Conservation (phyloP, 2,329 filamentous ascomycete species). For the Ilyonectria mors-panacis region DNA sequence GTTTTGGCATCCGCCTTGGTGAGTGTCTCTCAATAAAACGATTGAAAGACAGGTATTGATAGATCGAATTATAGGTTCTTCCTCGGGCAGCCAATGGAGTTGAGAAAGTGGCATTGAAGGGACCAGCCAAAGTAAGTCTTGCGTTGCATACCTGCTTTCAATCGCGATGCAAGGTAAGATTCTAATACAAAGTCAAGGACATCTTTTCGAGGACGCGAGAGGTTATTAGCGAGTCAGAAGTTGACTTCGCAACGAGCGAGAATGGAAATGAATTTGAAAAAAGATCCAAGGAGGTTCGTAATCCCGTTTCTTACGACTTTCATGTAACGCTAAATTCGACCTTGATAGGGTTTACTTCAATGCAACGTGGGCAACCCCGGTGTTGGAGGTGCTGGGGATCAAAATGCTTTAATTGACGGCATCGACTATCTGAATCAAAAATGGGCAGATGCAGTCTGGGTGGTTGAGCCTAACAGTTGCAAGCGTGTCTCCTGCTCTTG, state of each 20-base stretch:
- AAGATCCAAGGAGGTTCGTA: neutral
- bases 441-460: neutral
- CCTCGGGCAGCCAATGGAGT: neutral
- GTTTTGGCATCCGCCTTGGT: neutral
- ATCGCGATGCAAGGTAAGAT: neutral
- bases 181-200: neutral
- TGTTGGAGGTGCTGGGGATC: neutral
- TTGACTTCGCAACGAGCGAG: neutral
- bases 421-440: neutral
- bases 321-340: neutral
- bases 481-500: constrained; percentile 7
- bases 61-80: neutral
- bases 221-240: neutral
- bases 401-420: neutral
- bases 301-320: neutral
- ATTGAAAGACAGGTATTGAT: neutral
- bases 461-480: neutral
- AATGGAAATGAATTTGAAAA: neutral
- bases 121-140: neutral
- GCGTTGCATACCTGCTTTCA: neutral
- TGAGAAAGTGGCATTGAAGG: neutral
- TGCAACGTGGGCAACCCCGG: neutral
- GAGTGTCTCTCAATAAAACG: neutral
- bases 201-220: neutral
- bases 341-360: neutral